Base-by-base conservation (phyloP, 495 filamentous ascomycete species). In the Thozetella sp. region DNA sequence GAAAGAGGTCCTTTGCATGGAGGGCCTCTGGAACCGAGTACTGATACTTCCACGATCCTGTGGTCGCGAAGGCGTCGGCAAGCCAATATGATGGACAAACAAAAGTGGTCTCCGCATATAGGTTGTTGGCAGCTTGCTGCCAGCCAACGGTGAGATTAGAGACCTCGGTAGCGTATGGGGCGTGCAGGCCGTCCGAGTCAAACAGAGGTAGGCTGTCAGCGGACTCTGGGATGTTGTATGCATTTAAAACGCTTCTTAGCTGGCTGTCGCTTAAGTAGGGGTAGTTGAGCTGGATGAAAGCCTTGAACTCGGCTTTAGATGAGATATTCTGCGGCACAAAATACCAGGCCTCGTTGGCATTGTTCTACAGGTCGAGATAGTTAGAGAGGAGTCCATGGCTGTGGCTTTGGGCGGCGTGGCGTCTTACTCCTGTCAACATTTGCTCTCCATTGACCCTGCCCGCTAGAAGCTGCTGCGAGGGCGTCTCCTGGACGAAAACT, bases 271-370 rank as follows among this genome's bases (percentile, higher is more conserved):
- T 76, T 61, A 88, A 76, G 2, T 70, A 60, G 0, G 86, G 85
- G 61, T 85, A 86, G 20, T 71, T 78, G 0, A 65, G 64, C 1
- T 63, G 60, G 17, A 89, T 55, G 52, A 80, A 86, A 3, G 40
- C 52, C 13, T 70, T 59, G 23, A 88, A 82, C 3, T 71, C 70
- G 0, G 64, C 54, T 22, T 78, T 70, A 1, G 72, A 82, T 3
- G 68, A 75, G 56, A 88, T 80, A 46, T 76, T 78, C 46, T 80
- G 80, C 0, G 80, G 77, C 10, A 76, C 80, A 48, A 88, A 82
- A 1, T 60, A 56, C 2, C 76, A 71, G 4, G 55, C 73, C 53
- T 76, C 73, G 26, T 70, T 72, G 11, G 25, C 56, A 50, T 65
- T 64, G 24, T 61, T 67, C 54, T 57, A 20, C 1, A 30, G 37